Conservation (phyloP, 148 eudicot genomes). For the Pouteria glomerata region DNA sequence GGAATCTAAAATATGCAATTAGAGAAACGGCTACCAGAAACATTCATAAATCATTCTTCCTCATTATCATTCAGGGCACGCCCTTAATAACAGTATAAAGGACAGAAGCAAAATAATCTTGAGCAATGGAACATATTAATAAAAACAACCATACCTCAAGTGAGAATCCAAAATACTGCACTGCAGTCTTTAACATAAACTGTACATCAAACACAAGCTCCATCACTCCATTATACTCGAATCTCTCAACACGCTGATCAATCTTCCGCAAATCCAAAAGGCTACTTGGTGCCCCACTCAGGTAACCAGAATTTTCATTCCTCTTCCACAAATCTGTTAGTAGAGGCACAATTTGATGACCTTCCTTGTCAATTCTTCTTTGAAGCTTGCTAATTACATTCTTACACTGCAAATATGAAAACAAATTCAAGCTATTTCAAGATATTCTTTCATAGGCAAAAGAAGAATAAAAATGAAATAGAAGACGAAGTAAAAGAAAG, state of each 20-base stretch:
- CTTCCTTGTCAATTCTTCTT: constrained; percentile 81
- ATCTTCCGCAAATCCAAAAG: constrained; percentile 66
- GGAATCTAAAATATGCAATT: neutral
- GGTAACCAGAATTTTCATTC: constrained; percentile 39
- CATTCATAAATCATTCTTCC: neutral
- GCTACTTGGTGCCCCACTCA: constrained; percentile 39
- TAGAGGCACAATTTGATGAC: constrained; percentile 76
- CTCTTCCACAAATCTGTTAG: constrained; percentile 83
- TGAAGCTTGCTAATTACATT: constrained; percentile 69
- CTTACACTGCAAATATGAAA: constrained; percentile 68
- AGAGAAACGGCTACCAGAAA: neutral
- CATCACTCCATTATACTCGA: constrained; percentile 64
- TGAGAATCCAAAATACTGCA: constrained; percentile 68
- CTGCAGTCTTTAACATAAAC: constrained; percentile 60
- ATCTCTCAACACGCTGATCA: constrained; percentile 64
- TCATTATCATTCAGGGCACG: neutral
- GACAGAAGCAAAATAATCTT: neutral
- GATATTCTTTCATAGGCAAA: neutral
- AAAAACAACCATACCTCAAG: constrained; percentile 54
- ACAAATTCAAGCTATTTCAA: neutral
- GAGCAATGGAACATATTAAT: neutral
- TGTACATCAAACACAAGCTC: constrained; percentile 86
- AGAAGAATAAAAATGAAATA: neutral
- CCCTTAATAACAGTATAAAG: neutral
- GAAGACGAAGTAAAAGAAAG: too few species aligned